Conservation (phyloP, 768 basidiomycete genomes). For the Boletus edulis region DNA sequence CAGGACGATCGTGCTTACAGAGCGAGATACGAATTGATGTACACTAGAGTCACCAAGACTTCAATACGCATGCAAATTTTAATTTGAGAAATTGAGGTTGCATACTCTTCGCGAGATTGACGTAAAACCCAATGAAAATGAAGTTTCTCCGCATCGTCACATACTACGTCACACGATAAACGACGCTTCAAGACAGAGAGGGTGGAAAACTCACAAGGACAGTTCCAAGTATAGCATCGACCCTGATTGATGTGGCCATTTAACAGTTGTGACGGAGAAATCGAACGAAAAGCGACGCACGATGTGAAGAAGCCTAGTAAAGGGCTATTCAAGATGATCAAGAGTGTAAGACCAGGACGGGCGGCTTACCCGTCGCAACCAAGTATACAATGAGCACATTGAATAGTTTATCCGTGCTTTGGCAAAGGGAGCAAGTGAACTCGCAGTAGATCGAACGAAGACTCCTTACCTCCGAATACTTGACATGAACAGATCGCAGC, state of each 20-base stretch:
- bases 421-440: neutral
- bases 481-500: constrained; percentile 44
- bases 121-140: constrained; percentile 51
- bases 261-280: neutral
- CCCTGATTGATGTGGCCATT: constrained; percentile 26
- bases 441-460: neutral
- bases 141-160: constrained; percentile 50
- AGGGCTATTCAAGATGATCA: constrained; percentile 5
- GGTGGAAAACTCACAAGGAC: constrained; percentile 32
- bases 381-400: constrained; percentile 46
- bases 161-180: constrained; percentile 27
- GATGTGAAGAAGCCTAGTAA: constrained; percentile 36
- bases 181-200: neutral
- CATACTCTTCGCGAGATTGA: constrained; percentile 52
- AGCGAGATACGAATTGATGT: constrained; percentile 54
- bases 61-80: neutral
- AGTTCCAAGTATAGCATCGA: constrained; percentile 44
- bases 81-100: neutral
- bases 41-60: constrained; percentile 34
- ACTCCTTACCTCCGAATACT: constrained; percentile 42
- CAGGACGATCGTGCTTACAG: constrained; percentile 22
- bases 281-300: constrained; percentile 29
- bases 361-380: constrained; percentile 49
- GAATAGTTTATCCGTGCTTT: constrained; percentile 50
- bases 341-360: constrained; percentile 11